phyloP scores from a whole-genome alignment of 2,329 filamentous ascomycete genomes.

The Stagonosporopsis rhizophila region DNA sequence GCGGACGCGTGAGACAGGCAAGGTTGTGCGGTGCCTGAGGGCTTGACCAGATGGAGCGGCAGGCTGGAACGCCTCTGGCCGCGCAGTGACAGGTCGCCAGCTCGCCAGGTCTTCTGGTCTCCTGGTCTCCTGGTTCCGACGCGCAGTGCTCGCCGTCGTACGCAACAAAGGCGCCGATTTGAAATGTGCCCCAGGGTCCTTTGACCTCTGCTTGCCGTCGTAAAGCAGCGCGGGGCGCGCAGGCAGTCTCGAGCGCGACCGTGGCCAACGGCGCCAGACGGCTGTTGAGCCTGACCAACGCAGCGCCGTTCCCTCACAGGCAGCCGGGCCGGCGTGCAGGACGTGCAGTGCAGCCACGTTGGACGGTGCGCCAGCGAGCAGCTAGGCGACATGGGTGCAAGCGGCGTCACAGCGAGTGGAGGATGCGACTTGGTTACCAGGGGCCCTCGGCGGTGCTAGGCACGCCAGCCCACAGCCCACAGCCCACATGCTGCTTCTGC shows the following conservation, averaged over 20 bases:
- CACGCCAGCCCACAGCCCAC: slow-evolving; percentile 7
- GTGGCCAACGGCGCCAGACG: slow-evolving; percentile 18
- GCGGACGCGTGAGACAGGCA: slow-evolving; percentile 38
- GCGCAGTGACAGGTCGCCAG: slow-evolving; percentile 5
- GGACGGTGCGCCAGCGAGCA: slow-evolving; percentile 17
- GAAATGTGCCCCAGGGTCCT: background rate
- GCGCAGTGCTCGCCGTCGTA: background rate
- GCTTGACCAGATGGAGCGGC: slow-evolving; percentile 28
- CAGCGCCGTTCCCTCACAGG: slow-evolving; percentile 27
- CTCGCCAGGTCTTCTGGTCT: too few species aligned
- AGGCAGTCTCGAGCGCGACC: slow-evolving; percentile 17
- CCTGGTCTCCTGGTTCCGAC: background rate
- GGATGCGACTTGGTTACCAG: slow-evolving; percentile 31
- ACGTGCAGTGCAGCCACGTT: slow-evolving; percentile 24
- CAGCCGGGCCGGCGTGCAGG: slow-evolving; percentile 30
- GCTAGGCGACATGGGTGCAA: slow-evolving; percentile 16
- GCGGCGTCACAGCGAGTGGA: slow-evolving; percentile 27
- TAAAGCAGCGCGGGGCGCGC: slow-evolving; percentile 17
- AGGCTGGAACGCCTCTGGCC: slow-evolving; percentile 20
- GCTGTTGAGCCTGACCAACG: slow-evolving; percentile 33
- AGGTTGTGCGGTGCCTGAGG: slow-evolving; percentile 23
- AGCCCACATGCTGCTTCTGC: slow-evolving; percentile 13
- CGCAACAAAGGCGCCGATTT: background rate
- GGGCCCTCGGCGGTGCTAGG: slow-evolving; percentile 23
- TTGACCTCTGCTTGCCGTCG: too few species aligned